Evolutionary conservation across 2,329 filamentous ascomycete species (phyloP).

Genomic region (Microdochium trichocladiopsis): DNA sequence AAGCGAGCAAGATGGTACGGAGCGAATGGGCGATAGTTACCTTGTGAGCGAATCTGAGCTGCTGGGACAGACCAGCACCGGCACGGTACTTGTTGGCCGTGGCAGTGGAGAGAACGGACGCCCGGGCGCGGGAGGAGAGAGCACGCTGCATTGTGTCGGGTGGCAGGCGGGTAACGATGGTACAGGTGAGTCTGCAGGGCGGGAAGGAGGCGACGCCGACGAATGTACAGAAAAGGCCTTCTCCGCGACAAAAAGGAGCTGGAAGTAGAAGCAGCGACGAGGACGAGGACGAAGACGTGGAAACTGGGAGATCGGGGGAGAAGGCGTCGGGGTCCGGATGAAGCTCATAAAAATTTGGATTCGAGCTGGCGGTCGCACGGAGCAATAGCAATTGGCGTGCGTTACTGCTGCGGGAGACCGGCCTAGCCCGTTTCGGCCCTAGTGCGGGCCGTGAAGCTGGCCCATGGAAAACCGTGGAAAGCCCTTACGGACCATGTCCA

Average conservation of each 20-base stretch:
- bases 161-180: constrained; percentile 17
- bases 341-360: constrained; percentile 26
- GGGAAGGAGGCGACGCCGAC: constrained; percentile 14
- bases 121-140: constrained; percentile 72
- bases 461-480: constrained; percentile 25
- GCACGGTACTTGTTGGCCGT: constrained; percentile 57
- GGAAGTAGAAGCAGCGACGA: constrained; percentile 15
- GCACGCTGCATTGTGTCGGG: constrained; percentile 83
- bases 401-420: not conserved
- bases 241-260: constrained; percentile 12
- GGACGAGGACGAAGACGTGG: constrained; percentile 14
- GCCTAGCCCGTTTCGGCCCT: not conserved
- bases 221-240: constrained; percentile 16
- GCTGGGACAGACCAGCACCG: constrained; percentile 64
- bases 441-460: constrained; percentile 1
- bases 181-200: constrained; percentile 14
- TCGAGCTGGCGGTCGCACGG: constrained; percentile 11
- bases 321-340: constrained; percentile 12
- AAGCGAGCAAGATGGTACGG: not conserved
- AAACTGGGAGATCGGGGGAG: constrained; percentile 8
- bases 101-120: constrained; percentile 70
- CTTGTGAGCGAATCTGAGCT: constrained; percentile 97
- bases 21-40: constrained; percentile 36
- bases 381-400: constrained; percentile 4
- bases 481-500: constrained; percentile 1